Conservation (phyloP, 495 filamentous ascomycete species). For the Copromyces sp. region DNA sequence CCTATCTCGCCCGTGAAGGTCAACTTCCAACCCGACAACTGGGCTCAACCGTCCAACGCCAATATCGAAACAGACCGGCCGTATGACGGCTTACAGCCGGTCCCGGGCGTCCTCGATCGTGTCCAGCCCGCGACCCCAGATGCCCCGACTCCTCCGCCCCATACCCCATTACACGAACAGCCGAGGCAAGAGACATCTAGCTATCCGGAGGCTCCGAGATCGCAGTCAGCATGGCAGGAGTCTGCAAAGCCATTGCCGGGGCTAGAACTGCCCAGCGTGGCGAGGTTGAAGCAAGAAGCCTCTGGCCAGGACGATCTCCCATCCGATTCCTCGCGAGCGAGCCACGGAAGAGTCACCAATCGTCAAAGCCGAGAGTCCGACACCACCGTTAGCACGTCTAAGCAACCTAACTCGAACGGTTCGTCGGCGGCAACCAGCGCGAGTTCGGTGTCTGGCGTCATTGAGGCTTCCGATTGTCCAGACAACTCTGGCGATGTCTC, state of each 20-base stretch:
- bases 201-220: neutral
- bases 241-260: conserved; percentile 8
- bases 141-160: conserved; percentile 27
- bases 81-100: conserved; percentile 2
- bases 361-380: conserved; percentile 40
- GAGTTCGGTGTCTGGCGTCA: conserved; percentile 38
- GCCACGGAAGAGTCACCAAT: conserved; percentile 21
- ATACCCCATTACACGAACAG: conserved; percentile 23
- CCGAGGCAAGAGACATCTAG: neutral
- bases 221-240: conserved; percentile 1
- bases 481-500: conserved; percentile 28
- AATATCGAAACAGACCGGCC: conserved; percentile 27
- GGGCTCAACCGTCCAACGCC: conserved; percentile 30
- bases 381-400: conserved; percentile 33
- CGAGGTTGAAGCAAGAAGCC: conserved; percentile 5
- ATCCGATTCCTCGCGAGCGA: neutral
- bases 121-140: conserved; percentile 26
- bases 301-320: neutral
- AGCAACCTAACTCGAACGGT: conserved; percentile 32
- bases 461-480: conserved; percentile 32
- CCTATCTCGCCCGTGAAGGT: conserved; percentile 33
- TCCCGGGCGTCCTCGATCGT: conserved; percentile 14
- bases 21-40: conserved; percentile 33
- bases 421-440: conserved; percentile 40
- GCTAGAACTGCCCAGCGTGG: neutral